Evolutionary conservation across 148 eudicot species (phyloP).

Genomic region (Dysphania ambrosioides): DNA sequence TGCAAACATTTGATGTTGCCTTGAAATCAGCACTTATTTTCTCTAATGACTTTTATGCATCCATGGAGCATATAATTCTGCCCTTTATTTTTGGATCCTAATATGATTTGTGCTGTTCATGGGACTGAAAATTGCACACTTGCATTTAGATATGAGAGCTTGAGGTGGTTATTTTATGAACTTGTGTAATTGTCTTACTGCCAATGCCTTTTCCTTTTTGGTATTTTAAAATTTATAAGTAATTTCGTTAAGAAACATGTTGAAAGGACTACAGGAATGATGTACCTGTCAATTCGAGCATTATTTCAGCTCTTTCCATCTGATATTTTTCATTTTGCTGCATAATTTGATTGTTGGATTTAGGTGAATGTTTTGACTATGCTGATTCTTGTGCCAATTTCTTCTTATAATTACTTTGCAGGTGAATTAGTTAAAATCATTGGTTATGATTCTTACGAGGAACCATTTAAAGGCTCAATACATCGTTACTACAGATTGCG

Average conservation of each 20-base stretch:
- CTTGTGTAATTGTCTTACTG: neutral
- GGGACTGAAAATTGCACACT: neutral
- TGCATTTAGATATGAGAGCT: neutral
- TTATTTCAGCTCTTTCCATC: neutral
- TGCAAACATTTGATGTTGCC: too few relatives aligned
- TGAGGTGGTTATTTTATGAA: neutral
- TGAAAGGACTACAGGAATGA: neutral
- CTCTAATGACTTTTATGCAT: neutral
- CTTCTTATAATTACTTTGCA: slow-evolving; percentile 35
- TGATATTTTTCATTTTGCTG: neutral
- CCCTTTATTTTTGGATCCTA: neutral
- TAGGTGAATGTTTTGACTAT: neutral
- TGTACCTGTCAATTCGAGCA: neutral
- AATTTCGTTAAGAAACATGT: neutral
- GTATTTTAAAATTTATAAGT: neutral
- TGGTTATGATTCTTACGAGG: slow-evolving; percentile 46
- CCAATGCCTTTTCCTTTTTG: neutral
- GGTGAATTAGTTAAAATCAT: slow-evolving; percentile 43
- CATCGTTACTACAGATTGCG: slow-evolving; percentile 44
- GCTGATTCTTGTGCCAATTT: slow-evolving; percentile 13
- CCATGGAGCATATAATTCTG: neutral
- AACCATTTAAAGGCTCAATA: slow-evolving; percentile 27
- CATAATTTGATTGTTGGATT: slow-evolving; percentile 4
- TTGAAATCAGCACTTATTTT: too few relatives aligned
- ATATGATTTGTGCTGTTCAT: neutral